Evolutionary conservation across 2,329 filamentous ascomycete species (phyloP).

Genomic region (Cercospora zeae-maydis): DNA sequence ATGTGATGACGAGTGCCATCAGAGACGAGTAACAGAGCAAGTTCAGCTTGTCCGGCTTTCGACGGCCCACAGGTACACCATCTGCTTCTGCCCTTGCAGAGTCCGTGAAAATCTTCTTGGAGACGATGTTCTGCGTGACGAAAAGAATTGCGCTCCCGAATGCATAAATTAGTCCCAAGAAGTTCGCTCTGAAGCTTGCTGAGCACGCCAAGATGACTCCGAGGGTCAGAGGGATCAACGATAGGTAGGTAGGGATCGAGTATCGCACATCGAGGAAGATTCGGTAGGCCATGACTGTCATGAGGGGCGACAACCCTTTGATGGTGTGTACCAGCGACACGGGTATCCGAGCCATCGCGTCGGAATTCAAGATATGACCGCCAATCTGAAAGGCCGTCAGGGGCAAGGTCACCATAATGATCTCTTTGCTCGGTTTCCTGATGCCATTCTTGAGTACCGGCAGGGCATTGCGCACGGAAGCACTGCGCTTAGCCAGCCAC

Average conservation of each 20-base stretch:
- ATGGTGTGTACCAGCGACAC: conserved; percentile 98
- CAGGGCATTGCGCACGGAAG: conserved; percentile 64
- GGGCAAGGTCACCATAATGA: conserved; percentile 84
- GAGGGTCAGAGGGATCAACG: conserved; percentile 69
- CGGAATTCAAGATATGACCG: conserved; percentile 89
- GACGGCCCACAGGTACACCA: conserved; percentile 56
- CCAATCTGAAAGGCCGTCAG: conserved; percentile 89
- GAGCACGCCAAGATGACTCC: conserved; percentile 98
- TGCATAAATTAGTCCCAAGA: conserved; percentile 85
- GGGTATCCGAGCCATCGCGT: conserved; percentile 88
- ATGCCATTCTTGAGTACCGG: conserved; percentile 83
- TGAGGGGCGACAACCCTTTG: conserved; percentile 91
- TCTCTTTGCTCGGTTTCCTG: conserved; percentile 71
- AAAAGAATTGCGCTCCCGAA: conserved; percentile 90
- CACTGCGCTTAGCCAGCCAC: conserved; percentile 69
- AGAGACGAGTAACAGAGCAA: conserved; percentile 95
- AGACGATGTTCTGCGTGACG: conserved; percentile 97
- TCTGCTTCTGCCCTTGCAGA: conserved; percentile 80
- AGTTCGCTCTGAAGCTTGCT: conserved; percentile 82
- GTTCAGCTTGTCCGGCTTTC: conserved; percentile 94
- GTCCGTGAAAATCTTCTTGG: conserved; percentile 96
- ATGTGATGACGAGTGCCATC: conserved; percentile 80
- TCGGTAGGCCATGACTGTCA: conserved; percentile 91
- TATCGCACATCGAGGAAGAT: conserved; percentile 86
- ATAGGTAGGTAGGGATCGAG: conserved; percentile 79